Evolutionary conservation across 176 grass and related monocot species (phyloP).

Genomic region (Carex kokanica): DNA sequence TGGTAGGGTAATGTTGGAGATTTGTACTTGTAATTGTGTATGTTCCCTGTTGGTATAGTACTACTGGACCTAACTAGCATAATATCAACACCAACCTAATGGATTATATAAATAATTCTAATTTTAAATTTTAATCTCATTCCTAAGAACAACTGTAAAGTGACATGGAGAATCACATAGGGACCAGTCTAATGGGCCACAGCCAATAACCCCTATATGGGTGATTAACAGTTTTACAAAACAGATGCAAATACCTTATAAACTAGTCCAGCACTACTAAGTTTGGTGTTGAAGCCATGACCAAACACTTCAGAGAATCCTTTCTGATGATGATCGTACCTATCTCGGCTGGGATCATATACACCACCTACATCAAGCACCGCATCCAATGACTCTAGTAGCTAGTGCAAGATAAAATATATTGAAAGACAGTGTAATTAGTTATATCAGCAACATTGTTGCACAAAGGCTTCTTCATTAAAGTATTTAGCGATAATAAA

Average conservation of each 20-base stretch:
- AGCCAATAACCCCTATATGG: background rate
- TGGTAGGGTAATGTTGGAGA: background rate
- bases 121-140: background rate
- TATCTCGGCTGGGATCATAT: slow-evolving; percentile 74
- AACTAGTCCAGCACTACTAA: slow-evolving; percentile 97
- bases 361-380: slow-evolving; percentile 97
- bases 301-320: slow-evolving; percentile 89
- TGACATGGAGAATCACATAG: background rate
- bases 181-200: background rate
- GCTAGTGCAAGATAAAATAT: slow-evolving; percentile 36
- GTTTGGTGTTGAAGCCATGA: slow-evolving; percentile 92
- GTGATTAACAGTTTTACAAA: background rate
- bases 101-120: background rate
- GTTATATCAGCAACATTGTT: background rate
- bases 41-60: background rate
- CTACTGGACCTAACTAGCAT: background rate
- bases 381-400: slow-evolving; percentile 74
- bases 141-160: background rate
- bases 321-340: slow-evolving; percentile 98
- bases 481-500: background rate
- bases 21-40: background rate
- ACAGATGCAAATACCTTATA: slow-evolving; percentile 65
- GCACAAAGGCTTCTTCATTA: background rate
- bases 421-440: background rate
- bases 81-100: background rate